phyloP scores from a whole-genome alignment of 306 rosid genomes.

The Gastrolobium bilobum region DNA sequence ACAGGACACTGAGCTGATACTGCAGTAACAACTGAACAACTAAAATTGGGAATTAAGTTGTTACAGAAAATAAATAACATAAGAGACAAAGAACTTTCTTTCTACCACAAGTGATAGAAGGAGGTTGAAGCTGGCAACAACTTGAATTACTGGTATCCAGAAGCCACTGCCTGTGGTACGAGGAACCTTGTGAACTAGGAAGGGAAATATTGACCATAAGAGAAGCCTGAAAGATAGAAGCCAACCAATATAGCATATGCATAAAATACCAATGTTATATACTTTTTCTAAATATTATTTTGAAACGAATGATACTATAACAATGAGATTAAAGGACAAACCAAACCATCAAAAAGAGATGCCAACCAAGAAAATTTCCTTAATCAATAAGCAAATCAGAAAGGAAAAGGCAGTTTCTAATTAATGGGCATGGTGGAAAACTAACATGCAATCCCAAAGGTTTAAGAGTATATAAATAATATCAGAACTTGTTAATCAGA shows the following conservation, averaged over 20 bases:
- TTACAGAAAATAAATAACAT: slow-evolving; percentile 12
- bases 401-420: slow-evolving; percentile 6
- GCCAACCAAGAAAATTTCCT: slow-evolving; percentile 12
- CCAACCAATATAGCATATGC: slow-evolving; percentile 32
- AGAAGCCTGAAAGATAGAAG: slow-evolving; percentile 76
- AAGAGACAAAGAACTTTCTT: slow-evolving; percentile 23
- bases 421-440: slow-evolving; percentile 17
- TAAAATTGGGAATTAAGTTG: not conserved
- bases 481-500: slow-evolving; percentile 17
- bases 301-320: slow-evolving; percentile 13
- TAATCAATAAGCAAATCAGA: slow-evolving; percentile 29
- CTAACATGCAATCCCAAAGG: not conserved
- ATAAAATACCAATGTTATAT: not conserved
- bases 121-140: slow-evolving; percentile 89
- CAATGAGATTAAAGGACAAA: slow-evolving; percentile 23
- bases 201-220: slow-evolving; percentile 71
- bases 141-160: slow-evolving; percentile 94
- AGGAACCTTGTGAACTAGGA: slow-evolving; percentile 80
- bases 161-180: slow-evolving; percentile 87
- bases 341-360: slow-evolving; percentile 20
- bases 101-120: slow-evolving; percentile 81
- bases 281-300: not conserved
- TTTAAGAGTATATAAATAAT: slow-evolving; percentile 1
- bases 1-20: slow-evolving; percentile 16
- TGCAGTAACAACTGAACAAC: not conserved